Percentiles rank a stretch among this genome's conserved stretches.
phyloP scores from a whole-genome alignment of 208 protist species.

The Trypanosoma conorhini region DNA sequence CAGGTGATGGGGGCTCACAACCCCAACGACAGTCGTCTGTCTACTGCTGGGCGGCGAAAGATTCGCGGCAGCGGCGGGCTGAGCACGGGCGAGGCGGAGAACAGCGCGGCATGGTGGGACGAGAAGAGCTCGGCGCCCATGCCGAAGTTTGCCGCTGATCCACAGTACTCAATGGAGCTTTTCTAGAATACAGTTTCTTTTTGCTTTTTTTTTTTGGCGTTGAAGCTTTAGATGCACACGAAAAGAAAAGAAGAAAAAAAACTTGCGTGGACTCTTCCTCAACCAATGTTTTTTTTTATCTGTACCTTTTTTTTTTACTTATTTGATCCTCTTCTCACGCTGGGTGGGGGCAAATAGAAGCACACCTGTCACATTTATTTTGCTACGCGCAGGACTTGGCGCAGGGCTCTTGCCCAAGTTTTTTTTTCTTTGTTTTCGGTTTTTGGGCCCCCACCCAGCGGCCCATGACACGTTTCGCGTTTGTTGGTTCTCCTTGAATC shows the following conservation, averaged over 20 bases:
- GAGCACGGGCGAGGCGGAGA: conserved; percentile 34
- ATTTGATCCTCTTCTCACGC: background rate
- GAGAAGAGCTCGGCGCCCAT: conserved; percentile 83
- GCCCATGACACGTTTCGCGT: background rate
- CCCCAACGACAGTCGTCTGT: conserved; percentile 61
- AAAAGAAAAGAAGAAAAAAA: background rate
- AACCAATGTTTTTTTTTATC: too few species aligned
- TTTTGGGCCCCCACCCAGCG: too few species aligned
- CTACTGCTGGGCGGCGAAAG: conserved; percentile 34
- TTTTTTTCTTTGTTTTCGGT: conserved; percentile 18
- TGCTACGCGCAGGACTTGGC: background rate
- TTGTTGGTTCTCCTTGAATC: background rate
- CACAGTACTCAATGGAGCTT: conserved; percentile 93
- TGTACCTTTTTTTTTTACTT: conserved; percentile 5
- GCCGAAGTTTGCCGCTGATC: conserved; percentile 75
- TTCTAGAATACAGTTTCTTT: conserved; percentile 44
- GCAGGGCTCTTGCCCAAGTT: background rate
- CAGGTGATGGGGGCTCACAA: conserved; percentile 82
- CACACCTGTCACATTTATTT: conserved; percentile 6
- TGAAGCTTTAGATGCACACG: background rate
- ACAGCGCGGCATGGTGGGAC: conserved; percentile 70
- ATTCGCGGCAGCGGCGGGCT: conserved; percentile 35
- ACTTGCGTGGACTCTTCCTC: too few species aligned
- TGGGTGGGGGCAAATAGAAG: background rate
- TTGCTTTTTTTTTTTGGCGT: conserved; percentile 4